phyloP scores from a whole-genome alignment of 2,329 filamentous ascomycete genomes.

The Neonectria magnoliae region DNA sequence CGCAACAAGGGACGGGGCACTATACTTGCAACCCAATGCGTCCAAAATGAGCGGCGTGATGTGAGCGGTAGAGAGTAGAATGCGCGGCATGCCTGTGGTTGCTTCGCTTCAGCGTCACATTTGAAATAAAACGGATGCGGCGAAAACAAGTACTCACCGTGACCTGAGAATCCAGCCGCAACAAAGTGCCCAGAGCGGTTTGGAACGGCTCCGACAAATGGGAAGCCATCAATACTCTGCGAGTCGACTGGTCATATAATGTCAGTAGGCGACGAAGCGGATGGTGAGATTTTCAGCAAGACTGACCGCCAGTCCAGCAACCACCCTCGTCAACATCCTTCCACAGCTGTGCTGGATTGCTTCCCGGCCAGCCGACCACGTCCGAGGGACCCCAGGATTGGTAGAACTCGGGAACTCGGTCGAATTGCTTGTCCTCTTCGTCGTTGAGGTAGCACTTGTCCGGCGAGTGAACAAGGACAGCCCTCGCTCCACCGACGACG shows the following conservation, averaged over 20 bases:
- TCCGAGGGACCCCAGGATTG: conserved; percentile 12
- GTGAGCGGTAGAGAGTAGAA: conserved; percentile 19
- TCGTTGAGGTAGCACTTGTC: conserved; percentile 14
- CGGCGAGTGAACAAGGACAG: conserved; percentile 12
- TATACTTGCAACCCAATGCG: conserved; percentile 8
- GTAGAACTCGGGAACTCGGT: conserved; percentile 18
- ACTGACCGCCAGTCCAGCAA: conserved; percentile 24
- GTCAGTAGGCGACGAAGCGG: not conserved
- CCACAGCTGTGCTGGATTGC: conserved; percentile 12
- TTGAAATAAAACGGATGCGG: not conserved
- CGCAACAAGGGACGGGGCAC: conserved; percentile 4
- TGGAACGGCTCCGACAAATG: conserved; percentile 18
- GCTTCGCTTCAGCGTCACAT: not conserved
- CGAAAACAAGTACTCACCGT: conserved; percentile 1
- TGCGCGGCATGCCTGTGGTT: conserved; percentile 15
- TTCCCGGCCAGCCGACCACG: conserved; percentile 12
- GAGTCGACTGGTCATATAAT: conserved; percentile 9
- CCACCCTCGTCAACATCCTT: conserved; percentile 12
- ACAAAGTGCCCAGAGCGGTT: conserved; percentile 12
- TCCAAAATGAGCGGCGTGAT: conserved; percentile 18
- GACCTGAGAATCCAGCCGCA: conserved; percentile 15
- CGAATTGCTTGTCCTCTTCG: conserved; percentile 19
- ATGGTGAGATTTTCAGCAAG: not conserved
- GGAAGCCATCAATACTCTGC: conserved; percentile 14
- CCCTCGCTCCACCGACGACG: conserved; percentile 18